These are phyloP conservation scores for Paecilomyces fulvus DNA, from an alignment of 2,329 filamentous ascomycete species.

Conservation along the genomic window DNA sequence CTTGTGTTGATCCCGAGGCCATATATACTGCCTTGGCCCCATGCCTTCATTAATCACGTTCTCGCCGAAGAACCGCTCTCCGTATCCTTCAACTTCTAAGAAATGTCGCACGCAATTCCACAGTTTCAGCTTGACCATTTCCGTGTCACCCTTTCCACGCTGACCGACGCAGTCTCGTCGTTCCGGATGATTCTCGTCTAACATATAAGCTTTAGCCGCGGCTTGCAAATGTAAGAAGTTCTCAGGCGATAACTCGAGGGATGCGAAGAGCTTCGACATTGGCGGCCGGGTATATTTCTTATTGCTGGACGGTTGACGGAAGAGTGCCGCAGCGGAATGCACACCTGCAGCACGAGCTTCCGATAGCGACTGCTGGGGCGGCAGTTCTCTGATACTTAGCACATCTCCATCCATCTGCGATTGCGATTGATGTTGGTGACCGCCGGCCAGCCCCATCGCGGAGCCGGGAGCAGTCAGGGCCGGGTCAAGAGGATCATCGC, in stretches of 20 bases:
- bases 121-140: conserved; percentile 49
- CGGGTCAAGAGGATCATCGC: conserved; percentile 30
- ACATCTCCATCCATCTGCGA: conserved; percentile 20
- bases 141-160: conserved; percentile 46
- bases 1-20: conserved; percentile 48
- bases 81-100: conserved; percentile 42
- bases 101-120: conserved; percentile 51
- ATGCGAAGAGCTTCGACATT: conserved; percentile 50
- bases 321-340: conserved; percentile 47
- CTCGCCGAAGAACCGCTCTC: conserved; percentile 45
- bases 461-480: conserved; percentile 19
- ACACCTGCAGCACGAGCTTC: conserved; percentile 43
- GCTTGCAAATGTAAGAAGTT: conserved; percentile 49
- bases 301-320: conserved; percentile 41
- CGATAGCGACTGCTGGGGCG: conserved; percentile 28
- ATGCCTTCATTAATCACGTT: conserved; percentile 36
- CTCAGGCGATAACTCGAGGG: conserved; percentile 48
- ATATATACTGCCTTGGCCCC: conserved; percentile 36
- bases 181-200: conserved; percentile 46
- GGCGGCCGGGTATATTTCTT: conserved; percentile 52
- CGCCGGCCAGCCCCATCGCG: conserved; percentile 14
- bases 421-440: conserved; percentile 16
- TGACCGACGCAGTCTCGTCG: conserved; percentile 50
- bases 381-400: conserved; percentile 28
- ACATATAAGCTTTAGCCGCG: conserved; percentile 50